phyloP scores from a whole-genome alignment of 2,329 filamentous ascomycete species.

The Monosporascus cannonballus region DNA sequence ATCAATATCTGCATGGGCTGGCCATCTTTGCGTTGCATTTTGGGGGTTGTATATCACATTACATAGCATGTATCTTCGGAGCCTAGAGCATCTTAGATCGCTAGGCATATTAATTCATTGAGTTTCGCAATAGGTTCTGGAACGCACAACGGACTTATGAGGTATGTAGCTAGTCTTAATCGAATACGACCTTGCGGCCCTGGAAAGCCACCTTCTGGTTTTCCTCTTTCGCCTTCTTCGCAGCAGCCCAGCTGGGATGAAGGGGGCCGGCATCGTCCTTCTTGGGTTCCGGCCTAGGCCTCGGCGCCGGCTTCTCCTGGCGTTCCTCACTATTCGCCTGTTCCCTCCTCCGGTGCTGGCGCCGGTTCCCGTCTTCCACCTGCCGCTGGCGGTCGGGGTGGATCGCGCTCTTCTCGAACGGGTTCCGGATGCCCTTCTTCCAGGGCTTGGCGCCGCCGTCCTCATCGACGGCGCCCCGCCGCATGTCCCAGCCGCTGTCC shows the following conservation, averaged over 20 bases:
- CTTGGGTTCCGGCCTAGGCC: conserved; percentile 30
- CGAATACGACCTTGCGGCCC: conserved; percentile 55
- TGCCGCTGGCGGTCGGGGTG: conserved; percentile 26
- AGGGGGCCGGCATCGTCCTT: conserved; percentile 46
- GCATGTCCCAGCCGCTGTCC: conserved; percentile 53
- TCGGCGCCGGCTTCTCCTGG: conserved; percentile 13
- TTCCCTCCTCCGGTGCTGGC: conserved; percentile 5
- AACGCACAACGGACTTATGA: conserved; percentile 2
- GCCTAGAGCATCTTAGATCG: too few relatives aligned
- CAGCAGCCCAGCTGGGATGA: conserved; percentile 61
- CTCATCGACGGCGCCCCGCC: conserved; percentile 44
- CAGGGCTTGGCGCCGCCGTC: conserved; percentile 33
- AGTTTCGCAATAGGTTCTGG: too few relatives aligned
- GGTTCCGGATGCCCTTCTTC: conserved; percentile 41
- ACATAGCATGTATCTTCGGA: too few relatives aligned
- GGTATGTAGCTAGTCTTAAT: conserved; percentile 28
- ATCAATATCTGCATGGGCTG: too few relatives aligned
- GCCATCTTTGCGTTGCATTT: too few relatives aligned
- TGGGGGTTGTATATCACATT: too few relatives aligned
- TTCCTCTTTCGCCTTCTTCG: conserved; percentile 54
- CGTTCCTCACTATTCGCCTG: background rate
- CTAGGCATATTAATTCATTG: too few relatives aligned
- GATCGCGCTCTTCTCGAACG: conserved; percentile 23
- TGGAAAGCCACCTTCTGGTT: conserved; percentile 46
- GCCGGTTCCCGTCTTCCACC: conserved; percentile 21